Conservation (phyloP, 2,329 filamentous ascomycete species). For the Colletotrichum liriopes region DNA sequence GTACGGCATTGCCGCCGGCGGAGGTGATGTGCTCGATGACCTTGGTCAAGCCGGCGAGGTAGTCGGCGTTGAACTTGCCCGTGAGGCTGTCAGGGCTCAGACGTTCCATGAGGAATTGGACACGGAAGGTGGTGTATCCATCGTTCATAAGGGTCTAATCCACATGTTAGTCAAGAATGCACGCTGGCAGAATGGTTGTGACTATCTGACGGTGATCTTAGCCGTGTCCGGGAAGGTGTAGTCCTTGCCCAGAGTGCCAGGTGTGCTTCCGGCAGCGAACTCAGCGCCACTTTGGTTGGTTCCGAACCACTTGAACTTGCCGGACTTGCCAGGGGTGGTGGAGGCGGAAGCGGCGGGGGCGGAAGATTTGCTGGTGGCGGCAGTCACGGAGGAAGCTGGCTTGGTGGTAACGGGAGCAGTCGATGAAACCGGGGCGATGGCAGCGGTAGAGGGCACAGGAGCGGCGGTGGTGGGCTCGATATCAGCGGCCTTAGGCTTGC, state of each 20-base stretch:
- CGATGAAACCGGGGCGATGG: not conserved
- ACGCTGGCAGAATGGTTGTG: not conserved
- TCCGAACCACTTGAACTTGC: constrained; percentile 59
- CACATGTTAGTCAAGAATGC: not conserved
- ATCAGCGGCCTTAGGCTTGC: too few relatives aligned
- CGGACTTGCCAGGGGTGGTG: constrained; percentile 12
- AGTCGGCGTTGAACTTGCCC: constrained; percentile 55
- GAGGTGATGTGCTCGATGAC: constrained; percentile 51
- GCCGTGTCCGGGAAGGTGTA: constrained; percentile 73
- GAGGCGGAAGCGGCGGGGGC: not conserved
- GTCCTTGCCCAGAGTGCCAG: constrained; percentile 71
- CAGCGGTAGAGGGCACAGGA: not conserved
- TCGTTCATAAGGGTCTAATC: constrained; percentile 62
- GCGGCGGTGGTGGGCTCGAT: not conserved
- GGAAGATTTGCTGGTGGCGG: not conserved
- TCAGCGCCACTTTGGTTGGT: constrained; percentile 71
- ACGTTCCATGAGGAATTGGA: constrained; percentile 73
- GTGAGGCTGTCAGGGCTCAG: constrained; percentile 62
- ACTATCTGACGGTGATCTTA: constrained; percentile 56
- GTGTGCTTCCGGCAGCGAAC: constrained; percentile 71
- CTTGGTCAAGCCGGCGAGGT: constrained; percentile 55
- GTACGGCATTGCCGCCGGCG: constrained; percentile 58
- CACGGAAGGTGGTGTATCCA: constrained; percentile 70
- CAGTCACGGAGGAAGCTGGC: constrained; percentile 1
- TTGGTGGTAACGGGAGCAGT: constrained; percentile 1